Percentiles rank a stretch among this genome's conserved stretches.
Conservation (phyloP, 2,329 filamentous ascomycete species). For the Neopestalotiopsis sp. region DNA sequence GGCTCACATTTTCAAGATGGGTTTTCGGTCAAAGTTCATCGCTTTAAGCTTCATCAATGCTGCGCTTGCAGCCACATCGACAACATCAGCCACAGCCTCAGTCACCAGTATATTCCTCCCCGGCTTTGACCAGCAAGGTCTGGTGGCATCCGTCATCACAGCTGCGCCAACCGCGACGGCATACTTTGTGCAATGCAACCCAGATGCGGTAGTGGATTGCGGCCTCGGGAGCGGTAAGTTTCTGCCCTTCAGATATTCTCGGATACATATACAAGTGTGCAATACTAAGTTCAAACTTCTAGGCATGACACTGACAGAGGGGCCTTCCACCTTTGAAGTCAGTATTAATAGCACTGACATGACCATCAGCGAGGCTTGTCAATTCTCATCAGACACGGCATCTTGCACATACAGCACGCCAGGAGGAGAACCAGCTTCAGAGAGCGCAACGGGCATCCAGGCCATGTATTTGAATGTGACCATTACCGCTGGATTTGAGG, state of each 20-base stretch:
- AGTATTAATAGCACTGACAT: constrained; percentile 5
- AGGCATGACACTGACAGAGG: constrained; percentile 14
- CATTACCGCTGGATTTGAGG: constrained; percentile 14
- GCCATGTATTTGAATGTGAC: constrained; percentile 11
- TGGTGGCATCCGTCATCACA: constrained; percentile 18
- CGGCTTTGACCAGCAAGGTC: constrained; percentile 6
- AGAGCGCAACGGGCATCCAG: constrained; percentile 8
- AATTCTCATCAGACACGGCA: neutral
- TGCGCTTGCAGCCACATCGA: neutral
- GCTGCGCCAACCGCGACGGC: constrained; percentile 11
- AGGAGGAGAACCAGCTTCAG: neutral
- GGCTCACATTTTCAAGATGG: neutral
- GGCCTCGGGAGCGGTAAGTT: constrained; percentile 12
- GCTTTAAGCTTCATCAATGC: neutral
- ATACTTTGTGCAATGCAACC: constrained; percentile 15
- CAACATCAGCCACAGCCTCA: neutral
- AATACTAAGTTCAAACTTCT: neutral
- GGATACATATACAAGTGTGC: neutral
- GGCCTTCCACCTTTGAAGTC: constrained; percentile 15
- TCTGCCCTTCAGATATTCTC: neutral
- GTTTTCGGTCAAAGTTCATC: neutral
- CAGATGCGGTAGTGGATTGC: neutral
- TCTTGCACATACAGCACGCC: constrained; percentile 11
- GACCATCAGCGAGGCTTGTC: constrained; percentile 15
- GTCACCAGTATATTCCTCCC: constrained; percentile 16